These are phyloP conservation scores for Evernia prunastri DNA, from an alignment of 495 filamentous ascomycete genomes.

Conservation along the genomic window DNA sequence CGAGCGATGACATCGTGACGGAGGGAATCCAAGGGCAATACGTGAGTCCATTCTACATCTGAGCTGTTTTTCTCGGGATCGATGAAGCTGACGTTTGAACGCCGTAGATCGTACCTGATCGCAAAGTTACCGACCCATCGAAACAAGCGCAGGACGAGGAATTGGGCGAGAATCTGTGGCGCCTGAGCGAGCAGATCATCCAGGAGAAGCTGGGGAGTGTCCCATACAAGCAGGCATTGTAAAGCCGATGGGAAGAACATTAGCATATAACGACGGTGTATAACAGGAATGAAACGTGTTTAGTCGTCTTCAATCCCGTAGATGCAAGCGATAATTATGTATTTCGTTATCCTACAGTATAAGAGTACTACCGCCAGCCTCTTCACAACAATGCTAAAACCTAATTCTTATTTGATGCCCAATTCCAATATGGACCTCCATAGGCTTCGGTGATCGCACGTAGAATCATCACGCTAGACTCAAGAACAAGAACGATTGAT, in stretches of 20 bases:
- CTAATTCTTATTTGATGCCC: no score
- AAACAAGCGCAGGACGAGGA: conserved; percentile 37
- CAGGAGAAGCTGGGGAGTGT: conserved; percentile 39
- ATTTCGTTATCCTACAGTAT: no score
- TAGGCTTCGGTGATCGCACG: background rate
- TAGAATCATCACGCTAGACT: background rate
- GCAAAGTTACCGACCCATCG: conserved; percentile 39
- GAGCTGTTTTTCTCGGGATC: background rate
- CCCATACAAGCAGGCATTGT: conserved; percentile 6
- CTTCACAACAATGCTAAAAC: no score
- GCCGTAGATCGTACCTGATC: conserved; percentile 44
- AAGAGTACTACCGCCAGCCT: no score
- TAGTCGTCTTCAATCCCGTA: no score
- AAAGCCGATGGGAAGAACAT: background rate
- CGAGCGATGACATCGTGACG: conserved; percentile 37
- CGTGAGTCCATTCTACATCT: conserved; percentile 24
- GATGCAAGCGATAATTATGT: no score
- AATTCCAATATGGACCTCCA: no score
- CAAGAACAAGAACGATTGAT: background rate
- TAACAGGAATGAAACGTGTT: no score
- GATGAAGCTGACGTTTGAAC: background rate
- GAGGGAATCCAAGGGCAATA: conserved; percentile 46
- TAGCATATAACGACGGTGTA: background rate
- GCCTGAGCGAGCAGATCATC: conserved; percentile 37
- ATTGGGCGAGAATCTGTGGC: conserved; percentile 39